Percentiles rank a stretch among this genome's conserved stretches.
Evolutionary conservation across 2,329 filamentous ascomycete species (phyloP).

Genomic region (Phialemoniopsis sp.): DNA sequence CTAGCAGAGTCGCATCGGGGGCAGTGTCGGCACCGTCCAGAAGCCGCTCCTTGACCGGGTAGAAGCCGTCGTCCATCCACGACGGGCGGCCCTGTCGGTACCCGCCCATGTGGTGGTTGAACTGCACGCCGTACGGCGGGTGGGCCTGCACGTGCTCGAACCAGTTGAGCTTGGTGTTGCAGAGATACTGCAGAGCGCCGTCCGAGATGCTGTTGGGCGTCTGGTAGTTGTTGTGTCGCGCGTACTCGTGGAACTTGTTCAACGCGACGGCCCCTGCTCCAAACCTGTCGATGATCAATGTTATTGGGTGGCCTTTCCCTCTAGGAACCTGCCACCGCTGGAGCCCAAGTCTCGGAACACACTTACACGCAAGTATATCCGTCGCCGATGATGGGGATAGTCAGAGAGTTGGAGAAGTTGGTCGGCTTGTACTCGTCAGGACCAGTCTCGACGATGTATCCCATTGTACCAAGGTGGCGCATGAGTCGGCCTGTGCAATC

Average conservation of each 20-base stretch:
- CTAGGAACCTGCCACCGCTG: too few relatives aligned
- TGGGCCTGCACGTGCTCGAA: slow-evolving; percentile 24
- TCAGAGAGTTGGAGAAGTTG: slow-evolving; percentile 29
- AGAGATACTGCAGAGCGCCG: slow-evolving; percentile 23
- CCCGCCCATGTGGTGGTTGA: slow-evolving; percentile 32
- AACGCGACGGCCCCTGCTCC: slow-evolving; percentile 4
- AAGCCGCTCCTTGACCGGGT: slow-evolving; percentile 22
- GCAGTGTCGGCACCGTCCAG: slow-evolving; percentile 16
- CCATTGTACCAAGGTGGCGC: slow-evolving; percentile 31
- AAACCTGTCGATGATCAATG: slow-evolving; percentile 5
- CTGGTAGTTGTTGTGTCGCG: slow-evolving; percentile 18
- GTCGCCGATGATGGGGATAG: slow-evolving; percentile 24
- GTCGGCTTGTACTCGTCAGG: slow-evolving; percentile 29
- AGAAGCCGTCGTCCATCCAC: slow-evolving; percentile 21
- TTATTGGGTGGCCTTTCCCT: too few relatives aligned
- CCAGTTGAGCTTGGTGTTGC: slow-evolving; percentile 25
- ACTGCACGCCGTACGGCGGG: slow-evolving; percentile 21
- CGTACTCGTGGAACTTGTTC: slow-evolving; percentile 23
- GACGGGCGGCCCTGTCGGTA: slow-evolving; percentile 20
- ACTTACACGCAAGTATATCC: slow-evolving; percentile 21
- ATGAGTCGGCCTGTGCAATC: slow-evolving; percentile 20
- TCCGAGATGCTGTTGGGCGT: slow-evolving; percentile 19
- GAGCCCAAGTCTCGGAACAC: not conserved
- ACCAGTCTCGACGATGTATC: slow-evolving; percentile 28
- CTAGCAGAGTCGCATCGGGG: slow-evolving; percentile 17